Base-by-base conservation (phyloP, 371 early-diverging fungal genomes). In the Mucor ambiguus region DNA sequence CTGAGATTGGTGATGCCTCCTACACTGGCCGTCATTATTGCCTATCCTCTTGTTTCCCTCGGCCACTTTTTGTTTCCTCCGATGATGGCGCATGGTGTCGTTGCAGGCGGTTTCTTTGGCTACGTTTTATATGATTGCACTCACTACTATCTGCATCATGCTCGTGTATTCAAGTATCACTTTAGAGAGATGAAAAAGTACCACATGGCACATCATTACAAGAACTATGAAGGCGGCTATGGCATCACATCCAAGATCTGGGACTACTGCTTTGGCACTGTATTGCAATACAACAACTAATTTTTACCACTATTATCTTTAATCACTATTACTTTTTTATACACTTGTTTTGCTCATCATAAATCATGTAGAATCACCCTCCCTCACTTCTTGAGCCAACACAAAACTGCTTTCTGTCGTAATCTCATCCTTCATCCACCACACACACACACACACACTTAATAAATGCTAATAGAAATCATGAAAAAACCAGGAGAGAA, bases 1-100 rank as follows among this genome's bases (percentile, higher is more conserved):
- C 70, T 95, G 80, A 91, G 98, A 14, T 83, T 98, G 38, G 98
- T 98, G 9, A 94, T 98, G 95, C 98, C 98, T 11, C 98, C 98
- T 12, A 93, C 89, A 10, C 84, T 97, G 41, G 89, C 87, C 0
- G 64, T 91, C 22, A 58, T 87, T 12, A 77, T 98, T 20, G 85
- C 88, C 14, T 66, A 75, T 26, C 91, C 92, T 18, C 60, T 92
- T 29, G 73, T 90, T 61, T 66, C 70, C 54, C 57, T 86, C n/a
- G 81, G 85, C 4, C 82, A 90, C 41, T 49, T 71, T 35, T 41
- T 91, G 44, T 83, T 94, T 43, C 80, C 86, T 5, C 71, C 76
- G 2, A 62, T 70, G 22, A 48, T 82, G 68, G 89, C 87, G 1
- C 77, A 85, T 59, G 95, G 87, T 3, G 72, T 93, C 28, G 74